A percentile compares a stretch with the other conserved stretches of the same genome.
Evolutionary conservation across 164 flowering plant species (phyloP).

Genomic region (Buxus sempervirens): DNA sequence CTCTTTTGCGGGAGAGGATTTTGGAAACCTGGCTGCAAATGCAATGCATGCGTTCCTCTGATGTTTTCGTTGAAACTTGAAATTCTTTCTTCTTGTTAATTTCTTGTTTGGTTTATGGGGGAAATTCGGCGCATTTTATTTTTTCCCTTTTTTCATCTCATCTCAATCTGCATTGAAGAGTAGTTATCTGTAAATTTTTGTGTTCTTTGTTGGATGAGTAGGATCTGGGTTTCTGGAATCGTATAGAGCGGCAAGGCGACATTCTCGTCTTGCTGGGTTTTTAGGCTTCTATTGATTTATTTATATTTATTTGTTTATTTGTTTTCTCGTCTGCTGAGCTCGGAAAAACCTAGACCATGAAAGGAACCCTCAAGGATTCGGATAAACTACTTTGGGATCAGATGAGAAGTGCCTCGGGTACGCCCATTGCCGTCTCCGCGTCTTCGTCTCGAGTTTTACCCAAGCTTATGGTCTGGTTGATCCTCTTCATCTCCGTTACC

Average conservation of each 20-base stretch:
- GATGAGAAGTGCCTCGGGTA: slow-evolving; percentile 27
- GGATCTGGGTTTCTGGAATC: not conserved
- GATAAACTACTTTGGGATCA: slow-evolving; percentile 60
- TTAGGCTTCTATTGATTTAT: not conserved
- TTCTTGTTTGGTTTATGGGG: not conserved
- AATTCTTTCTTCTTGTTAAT: slow-evolving; percentile 13
- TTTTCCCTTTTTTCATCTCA: not conserved
- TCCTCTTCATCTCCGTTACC: slow-evolving; percentile 59
- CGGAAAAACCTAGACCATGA: slow-evolving; percentile 27
- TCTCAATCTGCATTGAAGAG: not conserved
- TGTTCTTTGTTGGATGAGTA: not conserved
- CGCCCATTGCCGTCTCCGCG: slow-evolving; percentile 16
- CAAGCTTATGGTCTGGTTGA: slow-evolving; percentile 51
- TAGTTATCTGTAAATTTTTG: no score
- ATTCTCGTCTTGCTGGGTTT: not conserved
- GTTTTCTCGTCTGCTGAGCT: no score
- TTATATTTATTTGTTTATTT: no score
- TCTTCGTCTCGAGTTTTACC: slow-evolving; percentile 27
- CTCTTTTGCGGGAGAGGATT: not conserved
- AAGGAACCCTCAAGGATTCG: slow-evolving; percentile 39
- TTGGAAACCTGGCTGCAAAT: slow-evolving; percentile 3
- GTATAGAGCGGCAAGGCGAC: not conserved
- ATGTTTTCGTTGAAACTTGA: slow-evolving; percentile 4
- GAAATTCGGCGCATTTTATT: slow-evolving; percentile 3
- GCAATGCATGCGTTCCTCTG: slow-evolving; percentile 4